phyloP scores from a whole-genome alignment of 1,284 basidiomycete species.

The Fomitopsis schrenkii region DNA sequence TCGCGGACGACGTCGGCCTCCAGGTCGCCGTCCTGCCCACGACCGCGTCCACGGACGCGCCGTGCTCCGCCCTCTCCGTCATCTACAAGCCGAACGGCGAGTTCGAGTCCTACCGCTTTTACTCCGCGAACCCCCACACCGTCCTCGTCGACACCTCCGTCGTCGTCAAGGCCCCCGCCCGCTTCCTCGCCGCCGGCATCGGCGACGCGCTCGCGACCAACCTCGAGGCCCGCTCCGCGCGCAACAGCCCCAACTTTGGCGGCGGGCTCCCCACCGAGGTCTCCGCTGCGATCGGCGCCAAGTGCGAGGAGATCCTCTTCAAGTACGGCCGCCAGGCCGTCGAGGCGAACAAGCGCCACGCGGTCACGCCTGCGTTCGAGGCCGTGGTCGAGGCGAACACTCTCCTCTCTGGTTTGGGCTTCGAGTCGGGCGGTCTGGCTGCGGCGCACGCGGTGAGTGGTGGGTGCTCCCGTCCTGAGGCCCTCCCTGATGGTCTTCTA shows the following conservation, averaged over 20 bases:
- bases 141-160: constrained; percentile 33
- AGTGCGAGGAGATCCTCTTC: constrained; percentile 35
- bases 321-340: constrained; percentile 31
- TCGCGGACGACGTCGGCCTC: constrained; percentile 26
- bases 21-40: constrained; percentile 29
- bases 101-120: constrained; percentile 32
- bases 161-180: constrained; percentile 27
- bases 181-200: constrained; percentile 32
- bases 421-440: constrained; percentile 32
- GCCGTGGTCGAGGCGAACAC: constrained; percentile 34
- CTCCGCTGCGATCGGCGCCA: constrained; percentile 26
- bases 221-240: constrained; percentile 28
- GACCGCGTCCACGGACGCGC: constrained; percentile 33
- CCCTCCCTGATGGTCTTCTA: constrained; percentile 5
- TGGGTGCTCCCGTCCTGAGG: not conserved
- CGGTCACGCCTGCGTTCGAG: constrained; percentile 31
- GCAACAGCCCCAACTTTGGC: constrained; percentile 29
- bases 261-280: constrained; percentile 30
- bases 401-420: constrained; percentile 29
- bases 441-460: constrained; percentile 30
- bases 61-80: constrained; percentile 32
- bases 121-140: constrained; percentile 29
- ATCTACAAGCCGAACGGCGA: constrained; percentile 30
- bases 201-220: constrained; percentile 34
- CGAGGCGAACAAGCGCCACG: constrained; percentile 30